Conservation (phyloP, 2,329 filamentous ascomycete species). For the Curvularia spicifera region DNA sequence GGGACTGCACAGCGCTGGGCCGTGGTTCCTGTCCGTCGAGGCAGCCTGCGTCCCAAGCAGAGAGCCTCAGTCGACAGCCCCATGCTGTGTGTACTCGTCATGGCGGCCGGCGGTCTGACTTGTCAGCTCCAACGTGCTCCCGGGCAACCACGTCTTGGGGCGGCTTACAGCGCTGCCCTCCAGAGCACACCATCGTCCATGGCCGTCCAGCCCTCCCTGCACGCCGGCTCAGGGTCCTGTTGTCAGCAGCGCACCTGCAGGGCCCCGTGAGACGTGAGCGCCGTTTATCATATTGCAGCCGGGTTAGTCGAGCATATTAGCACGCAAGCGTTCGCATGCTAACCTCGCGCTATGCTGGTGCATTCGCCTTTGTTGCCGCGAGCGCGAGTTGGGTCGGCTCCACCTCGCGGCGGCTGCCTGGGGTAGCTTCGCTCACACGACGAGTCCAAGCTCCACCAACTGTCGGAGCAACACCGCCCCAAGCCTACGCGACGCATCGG, state of each 20-base stretch:
- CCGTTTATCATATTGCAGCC: conserved; percentile 13
- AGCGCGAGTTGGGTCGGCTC: conserved; percentile 1
- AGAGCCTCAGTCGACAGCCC: neutral
- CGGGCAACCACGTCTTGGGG: neutral
- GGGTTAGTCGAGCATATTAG: neutral
- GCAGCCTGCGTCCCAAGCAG: neutral
- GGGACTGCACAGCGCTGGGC: neutral
- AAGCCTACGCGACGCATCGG: conserved; percentile 10
- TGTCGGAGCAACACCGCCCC: conserved; percentile 7
- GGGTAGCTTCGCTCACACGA: conserved; percentile 5
- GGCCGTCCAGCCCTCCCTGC: neutral
- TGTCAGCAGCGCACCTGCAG: conserved; percentile 21
- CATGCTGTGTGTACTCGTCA: neutral
- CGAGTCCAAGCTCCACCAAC: conserved; percentile 7
- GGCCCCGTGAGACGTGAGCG: conserved; percentile 28
- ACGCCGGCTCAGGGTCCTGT: conserved; percentile 26
- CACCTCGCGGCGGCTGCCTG: conserved; percentile 23
- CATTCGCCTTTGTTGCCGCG: conserved; percentile 15
- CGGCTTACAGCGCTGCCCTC: no score
- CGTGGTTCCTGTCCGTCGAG: neutral
- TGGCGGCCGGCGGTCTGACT: neutral
- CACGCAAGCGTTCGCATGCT: neutral
- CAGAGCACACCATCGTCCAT: neutral
- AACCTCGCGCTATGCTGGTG: conserved; percentile 9
- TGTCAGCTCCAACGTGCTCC: neutral